Evolutionary conservation across 2,329 filamentous ascomycete species (phyloP), one percentile per base, ranked within the genome.

Genomic region (Monosporascus sp.): DNA sequence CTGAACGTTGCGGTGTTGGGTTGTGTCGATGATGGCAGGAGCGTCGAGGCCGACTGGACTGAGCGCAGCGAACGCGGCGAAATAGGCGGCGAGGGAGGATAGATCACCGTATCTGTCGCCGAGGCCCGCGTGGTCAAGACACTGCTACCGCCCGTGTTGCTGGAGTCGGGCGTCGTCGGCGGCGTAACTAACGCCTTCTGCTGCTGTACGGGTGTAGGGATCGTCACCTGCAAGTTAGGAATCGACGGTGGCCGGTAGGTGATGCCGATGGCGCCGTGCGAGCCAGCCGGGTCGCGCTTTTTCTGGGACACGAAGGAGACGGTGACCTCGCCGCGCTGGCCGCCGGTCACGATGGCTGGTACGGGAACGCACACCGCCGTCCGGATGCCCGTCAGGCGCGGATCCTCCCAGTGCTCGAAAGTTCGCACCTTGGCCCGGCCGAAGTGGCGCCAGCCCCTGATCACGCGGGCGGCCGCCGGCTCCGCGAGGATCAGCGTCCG

Each of bases 401-500:
- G 68, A 37, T 76, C 72, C 53, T 76, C 71, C 77, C 77, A 82
- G 52, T 69, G 71, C 28, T 73, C 70, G 38, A 82, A 68, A 3
- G 72, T 68, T 26, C 66, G 63, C 22, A 81, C 66, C 60, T 73
- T 78, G 45, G 74, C 69, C 22, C 75, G 70, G 50, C 82, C 77
- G 63, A 91, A 90, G 67, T 89, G 77, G 52, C 82, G 83, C 86
- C 87, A 90, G 53, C 80, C 75, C 52, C 75, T 75, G 51, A 91
- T 89, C 55, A 80, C 74, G 58, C 79, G 84, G 37, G 86, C 86
- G 4, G 87, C 84, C 3, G 78, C 72, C 4, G 84, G 81, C 52
- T 85, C 84, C 17, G 86, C 85, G 5, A 89, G 73, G 48, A 91
- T 85, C n/a, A 79, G 72, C 1, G 84, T 83, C 59, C 77, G 78